Conservation (phyloP, 805 yeast species). For the Spathaspora sp. region DNA sequence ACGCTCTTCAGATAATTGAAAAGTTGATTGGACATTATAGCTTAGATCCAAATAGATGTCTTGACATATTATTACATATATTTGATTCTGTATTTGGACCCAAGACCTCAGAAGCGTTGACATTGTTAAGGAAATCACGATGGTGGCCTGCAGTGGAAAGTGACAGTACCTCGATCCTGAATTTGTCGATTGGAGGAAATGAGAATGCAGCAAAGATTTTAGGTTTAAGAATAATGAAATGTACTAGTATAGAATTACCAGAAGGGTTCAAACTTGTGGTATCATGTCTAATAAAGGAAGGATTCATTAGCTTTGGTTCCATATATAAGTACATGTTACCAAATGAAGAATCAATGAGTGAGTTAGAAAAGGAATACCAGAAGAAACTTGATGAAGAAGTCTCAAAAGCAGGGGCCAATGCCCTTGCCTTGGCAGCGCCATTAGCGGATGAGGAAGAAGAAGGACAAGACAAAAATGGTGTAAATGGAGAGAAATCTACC, state of each 20-base stretch:
- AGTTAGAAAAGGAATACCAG: slow-evolving; percentile 43
- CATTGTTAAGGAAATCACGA: slow-evolving; percentile 48
- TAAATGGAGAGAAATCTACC: slow-evolving; percentile 8
- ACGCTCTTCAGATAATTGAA: slow-evolving; percentile 46
- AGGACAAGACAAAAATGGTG: not conserved
- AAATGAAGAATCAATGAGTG: slow-evolving; percentile 40
- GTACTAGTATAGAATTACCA: slow-evolving; percentile 28
- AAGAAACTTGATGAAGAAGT: slow-evolving; percentile 51
- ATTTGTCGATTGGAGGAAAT: slow-evolving; percentile 50
- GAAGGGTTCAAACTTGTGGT: slow-evolving; percentile 43
- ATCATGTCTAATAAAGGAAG: slow-evolving; percentile 61
- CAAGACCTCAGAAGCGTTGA: slow-evolving; percentile 45
- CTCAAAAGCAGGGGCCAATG: slow-evolving; percentile 63
- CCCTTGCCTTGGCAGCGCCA: slow-evolving; percentile 86
- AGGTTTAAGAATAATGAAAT: slow-evolving; percentile 39
- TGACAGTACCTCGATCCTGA: slow-evolving; percentile 26
- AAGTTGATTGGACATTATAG: slow-evolving; percentile 69
- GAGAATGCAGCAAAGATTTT: slow-evolving; percentile 51
- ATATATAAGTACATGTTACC: slow-evolving; percentile 59
- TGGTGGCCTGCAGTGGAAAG: slow-evolving; percentile 62
- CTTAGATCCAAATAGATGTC: slow-evolving; percentile 67
- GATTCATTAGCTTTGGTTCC: slow-evolving; percentile 60
- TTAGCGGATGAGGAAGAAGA: slow-evolving; percentile 53
- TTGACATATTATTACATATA: slow-evolving; percentile 60
- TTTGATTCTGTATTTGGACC: slow-evolving; percentile 42